A percentile compares a stretch with the other conserved stretches of the same genome.
Evolutionary conservation across 768 basidiomycete genomes (phyloP).

Genomic region (Pulveroboletus sp.): DNA sequence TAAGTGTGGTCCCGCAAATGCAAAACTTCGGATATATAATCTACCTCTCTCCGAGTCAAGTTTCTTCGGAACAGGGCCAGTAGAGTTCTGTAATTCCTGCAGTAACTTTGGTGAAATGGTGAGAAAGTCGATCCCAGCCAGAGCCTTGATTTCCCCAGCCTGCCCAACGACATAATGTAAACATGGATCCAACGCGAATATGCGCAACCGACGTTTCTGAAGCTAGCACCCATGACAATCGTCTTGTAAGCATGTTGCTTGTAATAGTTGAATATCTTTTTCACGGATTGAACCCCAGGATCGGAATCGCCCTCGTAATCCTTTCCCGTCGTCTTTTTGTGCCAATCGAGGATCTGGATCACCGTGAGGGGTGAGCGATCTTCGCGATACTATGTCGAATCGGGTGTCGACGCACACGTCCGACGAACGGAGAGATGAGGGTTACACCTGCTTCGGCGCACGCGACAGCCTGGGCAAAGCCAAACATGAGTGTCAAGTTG

Average conservation of each 20-base stretch:
- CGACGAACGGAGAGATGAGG: constrained; percentile 96
- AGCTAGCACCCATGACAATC: constrained; percentile 98
- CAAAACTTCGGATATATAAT: constrained; percentile 12
- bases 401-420: constrained; percentile 60
- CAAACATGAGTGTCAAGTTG: constrained; percentile 96
- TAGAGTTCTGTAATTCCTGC: constrained; percentile 80
- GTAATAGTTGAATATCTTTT: constrained; percentile 98
- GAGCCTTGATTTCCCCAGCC: constrained; percentile 86
- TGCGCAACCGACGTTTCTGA: constrained; percentile 77
- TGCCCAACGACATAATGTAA: constrained; percentile 23
- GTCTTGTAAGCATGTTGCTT: constrained; percentile 97
- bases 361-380: constrained; percentile 28
- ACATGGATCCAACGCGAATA: neutral
- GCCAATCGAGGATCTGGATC: constrained; percentile 90
- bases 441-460: constrained; percentile 97
- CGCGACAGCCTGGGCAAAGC: constrained; percentile 94
- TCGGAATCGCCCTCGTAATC: constrained; percentile 85
- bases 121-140: constrained; percentile 94
- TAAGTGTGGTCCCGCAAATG: neutral
- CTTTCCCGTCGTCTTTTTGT: constrained; percentile 86
- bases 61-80: constrained; percentile 72
- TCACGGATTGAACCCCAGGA: constrained; percentile 91
- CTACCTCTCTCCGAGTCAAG: constrained; percentile 63
- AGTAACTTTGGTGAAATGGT: constrained; percentile 88
- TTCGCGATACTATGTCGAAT: neutral